These are phyloP conservation scores for Neonectria coccinea DNA, from an alignment of 2,329 filamentous ascomycete genomes.

Conservation along the genomic window DNA sequence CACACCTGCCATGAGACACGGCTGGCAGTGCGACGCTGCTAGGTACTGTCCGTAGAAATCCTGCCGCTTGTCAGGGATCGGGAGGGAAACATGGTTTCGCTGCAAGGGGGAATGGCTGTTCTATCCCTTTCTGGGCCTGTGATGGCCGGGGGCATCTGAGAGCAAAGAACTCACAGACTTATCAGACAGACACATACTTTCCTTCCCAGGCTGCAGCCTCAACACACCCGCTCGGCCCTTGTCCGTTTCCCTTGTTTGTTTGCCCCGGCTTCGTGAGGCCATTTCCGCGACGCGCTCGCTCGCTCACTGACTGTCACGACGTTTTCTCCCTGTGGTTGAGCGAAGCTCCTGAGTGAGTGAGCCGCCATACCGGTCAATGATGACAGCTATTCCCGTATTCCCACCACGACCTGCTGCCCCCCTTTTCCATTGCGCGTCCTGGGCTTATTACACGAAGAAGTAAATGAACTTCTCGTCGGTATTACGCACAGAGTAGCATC, in stretches of 20 bases:
- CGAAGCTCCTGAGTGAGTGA: background rate
- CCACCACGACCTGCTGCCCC: background rate
- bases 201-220: background rate
- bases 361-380: constrained; percentile 6
- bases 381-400: background rate
- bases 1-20: background rate
- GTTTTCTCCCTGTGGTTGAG: background rate
- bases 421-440: constrained; percentile 10
- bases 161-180: background rate
- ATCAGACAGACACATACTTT: background rate
- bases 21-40: background rate
- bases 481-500: background rate
- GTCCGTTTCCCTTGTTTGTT: background rate
- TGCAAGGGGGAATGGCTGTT: background rate
- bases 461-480: constrained; percentile 2
- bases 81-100: background rate
- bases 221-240: constrained; percentile 6
- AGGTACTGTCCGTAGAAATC: background rate
- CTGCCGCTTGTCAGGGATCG: constrained; percentile 6
- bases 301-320: background rate
- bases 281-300: constrained; percentile 4
- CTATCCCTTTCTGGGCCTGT: constrained; percentile 1
- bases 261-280: background rate
- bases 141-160: background rate
- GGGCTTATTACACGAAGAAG: constrained; percentile 20